Evolutionary conservation across 768 basidiomycete genomes (phyloP), one percentile per base, ranked within the genome.

Genomic region (Coprinopsis sp.): DNA sequence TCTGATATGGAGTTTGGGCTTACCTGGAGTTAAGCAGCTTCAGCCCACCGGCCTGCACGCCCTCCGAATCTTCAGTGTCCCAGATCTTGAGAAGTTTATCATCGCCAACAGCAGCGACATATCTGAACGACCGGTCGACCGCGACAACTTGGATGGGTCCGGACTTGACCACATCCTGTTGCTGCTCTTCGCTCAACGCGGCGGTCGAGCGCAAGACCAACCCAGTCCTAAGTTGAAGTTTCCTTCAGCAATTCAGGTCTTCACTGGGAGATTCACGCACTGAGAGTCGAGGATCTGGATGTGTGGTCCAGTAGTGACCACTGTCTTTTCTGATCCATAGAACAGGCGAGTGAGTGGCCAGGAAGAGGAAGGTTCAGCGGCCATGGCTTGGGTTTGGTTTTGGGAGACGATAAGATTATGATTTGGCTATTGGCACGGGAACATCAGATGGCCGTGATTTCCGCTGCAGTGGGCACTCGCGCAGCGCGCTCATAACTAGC

Each of bases 31-130:
- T 89, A 37, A 82, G 52, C 8, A 84, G 59, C 49, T 71, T 67
- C 51, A 87, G 60, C 0, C 67, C 58, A 12, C 39, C 37, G 4
- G 33, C 12, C 11, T 21, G 6, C 10, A 47, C 39, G 4, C 40
- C 21, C n/a, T n/a, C n/a, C n/a, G n/a, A n/a, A 23, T 34, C 64
- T 2, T 77, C 76, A 6, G 91, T 54, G 23, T 74, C 69, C 84
- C 87, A 93, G 8, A 95, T 71, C 52, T 77, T 84, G 55, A 98
- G 67, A 43, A 64, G 63, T 65, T 98, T 98, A 64, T 93, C 88
- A 44, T 95, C 92, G 6, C 78, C 82, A 0, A 72, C 66, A 2
- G 84, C 85, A 4, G 79, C 77, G 13, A 91, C 63, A 53, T 81
- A 73, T 24, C 51, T 62, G 44, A 64, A 68, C 0, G 63, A 61